Percentiles rank a stretch among this genome's conserved stretches.
These are phyloP conservation scores for Penium margaritaceum DNA, from an alignment of 139 green algal species.

Conservation along the genomic window DNA sequence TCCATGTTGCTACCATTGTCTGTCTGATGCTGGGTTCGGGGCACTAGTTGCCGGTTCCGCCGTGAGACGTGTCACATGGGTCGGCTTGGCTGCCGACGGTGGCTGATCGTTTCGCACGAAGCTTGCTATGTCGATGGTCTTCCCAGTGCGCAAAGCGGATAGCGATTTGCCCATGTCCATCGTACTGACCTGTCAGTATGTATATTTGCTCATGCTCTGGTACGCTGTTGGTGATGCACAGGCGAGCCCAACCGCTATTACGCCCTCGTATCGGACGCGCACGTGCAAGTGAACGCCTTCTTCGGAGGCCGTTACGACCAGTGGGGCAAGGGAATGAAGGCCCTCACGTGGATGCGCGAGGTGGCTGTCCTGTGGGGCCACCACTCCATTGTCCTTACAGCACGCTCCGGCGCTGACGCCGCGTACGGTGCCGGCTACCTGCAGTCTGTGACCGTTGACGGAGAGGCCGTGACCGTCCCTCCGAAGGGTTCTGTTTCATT, in stretches of 20 bases:
- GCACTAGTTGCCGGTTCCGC: too few relatives aligned
- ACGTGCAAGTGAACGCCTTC: slow-evolving; percentile 4
- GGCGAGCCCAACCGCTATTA: slow-evolving; percentile 2
- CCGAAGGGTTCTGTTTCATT: neutral
- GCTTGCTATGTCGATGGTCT: too few relatives aligned
- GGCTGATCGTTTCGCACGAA: too few relatives aligned
- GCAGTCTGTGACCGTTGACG: neutral
- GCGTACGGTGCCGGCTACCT: slow-evolving; percentile 8
- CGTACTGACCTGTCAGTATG: too few relatives aligned
- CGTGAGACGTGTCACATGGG: too few relatives aligned
- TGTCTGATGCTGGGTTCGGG: too few relatives aligned
- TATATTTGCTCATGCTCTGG: too few relatives aligned
- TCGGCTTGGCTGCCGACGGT: too few relatives aligned
- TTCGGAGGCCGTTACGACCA: neutral
- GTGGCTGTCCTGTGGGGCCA: slow-evolving; percentile 6
- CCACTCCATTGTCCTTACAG: slow-evolving; percentile 9
- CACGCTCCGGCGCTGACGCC: neutral
- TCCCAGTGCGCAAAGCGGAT: too few relatives aligned
- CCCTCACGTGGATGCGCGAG: slow-evolving; percentile 2
- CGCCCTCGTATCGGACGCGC: neutral
- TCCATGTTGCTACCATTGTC: too few relatives aligned
- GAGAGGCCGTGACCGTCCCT: neutral
- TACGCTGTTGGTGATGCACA: too few relatives aligned
- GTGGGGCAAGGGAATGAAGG: neutral
- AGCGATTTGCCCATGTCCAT: too few relatives aligned